A percentile compares a stretch with the other conserved stretches of the same genome.
Evolutionary conservation across 192 early-diverging fungal genomes (phyloP).

Genomic region (Coemansia sp.): DNA sequence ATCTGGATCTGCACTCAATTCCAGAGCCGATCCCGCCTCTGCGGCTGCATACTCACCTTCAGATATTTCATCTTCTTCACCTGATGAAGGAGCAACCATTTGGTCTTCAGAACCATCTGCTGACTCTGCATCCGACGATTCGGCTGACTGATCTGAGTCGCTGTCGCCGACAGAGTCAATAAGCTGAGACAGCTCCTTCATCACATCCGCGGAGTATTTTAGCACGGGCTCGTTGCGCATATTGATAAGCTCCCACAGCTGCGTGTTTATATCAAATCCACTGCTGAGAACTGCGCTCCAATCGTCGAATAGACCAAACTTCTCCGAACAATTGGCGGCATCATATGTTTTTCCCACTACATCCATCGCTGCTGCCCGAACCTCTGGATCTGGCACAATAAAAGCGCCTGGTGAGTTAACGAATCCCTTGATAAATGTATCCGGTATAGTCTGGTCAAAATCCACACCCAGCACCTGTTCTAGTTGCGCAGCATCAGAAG

Average conservation of each 20-base stretch:
- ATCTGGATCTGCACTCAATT: too few species aligned
- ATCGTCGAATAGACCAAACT: conserved; percentile 51
- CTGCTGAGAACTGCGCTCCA: conserved; percentile 33
- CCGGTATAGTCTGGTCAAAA: conserved; percentile 29
- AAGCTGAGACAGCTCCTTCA: conserved; percentile 52
- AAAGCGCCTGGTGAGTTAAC: conserved; percentile 36
- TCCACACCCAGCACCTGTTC: not conserved
- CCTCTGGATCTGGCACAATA: conserved; percentile 31
- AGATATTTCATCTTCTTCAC: too few species aligned
- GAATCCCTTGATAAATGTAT: conserved; percentile 40
- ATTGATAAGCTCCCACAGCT: conserved; percentile 93
- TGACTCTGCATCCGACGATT: not conserved
- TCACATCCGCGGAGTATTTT: conserved; percentile 56
- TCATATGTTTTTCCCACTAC: conserved; percentile 44
- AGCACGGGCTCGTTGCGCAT: conserved; percentile 82
- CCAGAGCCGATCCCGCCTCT: too few species aligned
- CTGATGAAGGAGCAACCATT: too few species aligned
- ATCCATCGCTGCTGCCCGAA: conserved; percentile 42
- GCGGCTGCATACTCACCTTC: too few species aligned
- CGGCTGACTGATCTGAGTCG: not conserved
- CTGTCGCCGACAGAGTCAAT: conserved; percentile 48
- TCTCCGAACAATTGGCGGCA: conserved; percentile 41
- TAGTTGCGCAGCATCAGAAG: not conserved
- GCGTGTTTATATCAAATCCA: conserved; percentile 59
- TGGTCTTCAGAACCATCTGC: not conserved